Percentiles rank a stretch among this genome's conserved stretches.
phyloP scores from a whole-genome alignment of 2,329 filamentous ascomycete genomes.

The Bipolaris oryzae region DNA sequence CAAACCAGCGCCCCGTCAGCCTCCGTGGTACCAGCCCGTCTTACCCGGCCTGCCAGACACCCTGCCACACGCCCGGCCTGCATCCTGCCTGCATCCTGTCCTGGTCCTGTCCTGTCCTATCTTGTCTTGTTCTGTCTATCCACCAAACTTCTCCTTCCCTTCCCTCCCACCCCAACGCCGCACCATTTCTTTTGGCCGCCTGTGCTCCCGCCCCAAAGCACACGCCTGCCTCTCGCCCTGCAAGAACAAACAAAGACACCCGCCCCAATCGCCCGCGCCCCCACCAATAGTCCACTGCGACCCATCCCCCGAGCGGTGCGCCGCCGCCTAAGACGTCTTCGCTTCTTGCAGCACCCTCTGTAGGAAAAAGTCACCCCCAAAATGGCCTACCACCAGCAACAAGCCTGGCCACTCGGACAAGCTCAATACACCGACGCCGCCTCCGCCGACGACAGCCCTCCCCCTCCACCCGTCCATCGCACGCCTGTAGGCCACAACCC shows the following conservation, averaged over 20 bases:
- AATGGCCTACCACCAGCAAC: conserved; percentile 33
- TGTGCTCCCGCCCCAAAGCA: not conserved
- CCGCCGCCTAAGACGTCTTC: conserved; percentile 11
- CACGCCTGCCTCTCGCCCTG: not conserved
- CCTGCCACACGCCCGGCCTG: conserved; percentile 7
- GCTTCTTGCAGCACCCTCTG: conserved; percentile 15
- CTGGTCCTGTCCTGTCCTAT: conserved; percentile 1
- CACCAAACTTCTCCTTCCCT: not conserved
- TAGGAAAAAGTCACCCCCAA: conserved; percentile 4
- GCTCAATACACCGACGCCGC: conserved; percentile 26
- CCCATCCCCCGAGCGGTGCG: conserved; percentile 22
- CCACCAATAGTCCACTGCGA: conserved; percentile 11
- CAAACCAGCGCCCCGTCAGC: conserved; percentile 13
- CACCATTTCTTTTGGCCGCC: not conserved
- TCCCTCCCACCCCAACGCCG: not conserved
- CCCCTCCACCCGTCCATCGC: conserved; percentile 44
- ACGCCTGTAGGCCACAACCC: conserved; percentile 29
- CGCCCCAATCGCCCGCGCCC: conserved; percentile 2
- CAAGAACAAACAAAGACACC: conserved; percentile 10
- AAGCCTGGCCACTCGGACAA: conserved; percentile 30
- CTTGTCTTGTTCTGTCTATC: not conserved
- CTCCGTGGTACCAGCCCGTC: conserved; percentile 22
- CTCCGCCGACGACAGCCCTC: conserved; percentile 34
- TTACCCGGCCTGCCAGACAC: conserved; percentile 9
- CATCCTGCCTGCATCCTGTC: not conserved